Evolutionary conservation across 2,329 filamentous ascomycete genomes (phyloP).

Genomic region (Raffaelea albimanens): DNA sequence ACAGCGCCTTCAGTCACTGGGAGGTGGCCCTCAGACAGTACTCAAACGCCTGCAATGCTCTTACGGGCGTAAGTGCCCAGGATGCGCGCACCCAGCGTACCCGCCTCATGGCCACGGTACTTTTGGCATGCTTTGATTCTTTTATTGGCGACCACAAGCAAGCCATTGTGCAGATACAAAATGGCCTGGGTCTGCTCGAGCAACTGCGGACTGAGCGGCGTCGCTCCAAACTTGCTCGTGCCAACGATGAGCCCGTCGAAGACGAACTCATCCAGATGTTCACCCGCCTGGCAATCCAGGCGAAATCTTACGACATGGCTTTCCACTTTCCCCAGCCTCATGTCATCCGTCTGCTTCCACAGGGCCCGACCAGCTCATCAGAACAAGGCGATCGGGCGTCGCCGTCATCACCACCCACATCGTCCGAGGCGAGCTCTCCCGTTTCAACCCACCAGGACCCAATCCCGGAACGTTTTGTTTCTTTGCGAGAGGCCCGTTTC

Average conservation of each 20-base stretch:
- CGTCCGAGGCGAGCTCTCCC: conserved; percentile 33
- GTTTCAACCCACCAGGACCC: conserved; percentile 26
- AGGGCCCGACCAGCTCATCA: too few species aligned
- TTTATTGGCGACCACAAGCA: conserved; percentile 55
- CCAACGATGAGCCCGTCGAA: conserved; percentile 35
- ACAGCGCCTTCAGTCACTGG: conserved; percentile 38
- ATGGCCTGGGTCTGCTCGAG: conserved; percentile 44
- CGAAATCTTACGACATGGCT: conserved; percentile 59
- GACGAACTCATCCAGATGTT: conserved; percentile 55
- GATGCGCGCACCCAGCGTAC: conserved; percentile 31
- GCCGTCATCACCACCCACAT: not conserved
- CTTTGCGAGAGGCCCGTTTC: conserved; percentile 43
- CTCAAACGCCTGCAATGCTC: conserved; percentile 42
- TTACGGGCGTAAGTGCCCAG: conserved; percentile 33
- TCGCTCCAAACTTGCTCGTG: conserved; percentile 13
- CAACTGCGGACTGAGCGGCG: conserved; percentile 38
- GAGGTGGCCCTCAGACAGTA: conserved; percentile 52
- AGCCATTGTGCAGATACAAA: conserved; percentile 53
- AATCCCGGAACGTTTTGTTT: conserved; percentile 36
- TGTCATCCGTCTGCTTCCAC: conserved; percentile 42
- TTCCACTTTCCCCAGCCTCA: conserved; percentile 57
- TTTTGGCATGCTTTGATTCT: conserved; percentile 60
- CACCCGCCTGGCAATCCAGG: conserved; percentile 53
- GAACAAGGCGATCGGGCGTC: not conserved
- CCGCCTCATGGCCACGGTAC: conserved; percentile 53